These are phyloP conservation scores for Colletotrichum coccodes DNA, from an alignment of 2,329 filamentous ascomycete genomes.

Conservation along the genomic window DNA sequence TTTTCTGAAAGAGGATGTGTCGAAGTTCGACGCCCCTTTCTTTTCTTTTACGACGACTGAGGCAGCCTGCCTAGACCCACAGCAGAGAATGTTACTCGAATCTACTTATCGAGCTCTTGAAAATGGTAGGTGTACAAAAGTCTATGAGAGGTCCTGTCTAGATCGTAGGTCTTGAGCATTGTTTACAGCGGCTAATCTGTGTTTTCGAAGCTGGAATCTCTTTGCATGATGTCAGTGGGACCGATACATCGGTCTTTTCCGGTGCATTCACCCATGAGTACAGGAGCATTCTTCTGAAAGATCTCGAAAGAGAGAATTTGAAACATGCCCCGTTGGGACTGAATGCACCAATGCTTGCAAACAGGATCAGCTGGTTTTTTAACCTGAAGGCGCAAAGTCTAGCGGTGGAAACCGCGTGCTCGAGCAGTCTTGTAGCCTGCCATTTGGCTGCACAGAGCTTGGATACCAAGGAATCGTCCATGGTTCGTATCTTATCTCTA, in stretches of 20 bases:
- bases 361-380: conserved; percentile 58
- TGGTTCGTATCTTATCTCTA: too few species aligned
- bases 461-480: too few species aligned
- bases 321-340: conserved; percentile 46
- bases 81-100: background rate
- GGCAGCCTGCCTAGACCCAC: background rate
- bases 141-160: conserved; percentile 12
- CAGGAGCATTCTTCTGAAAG: conserved; percentile 41
- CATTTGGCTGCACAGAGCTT: conserved; percentile 51
- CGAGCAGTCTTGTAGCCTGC: conserved; percentile 55
- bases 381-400: conserved; percentile 56
- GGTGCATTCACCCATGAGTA: conserved; percentile 46
- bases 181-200: conserved; percentile 30
- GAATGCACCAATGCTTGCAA: conserved; percentile 49
- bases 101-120: background rate
- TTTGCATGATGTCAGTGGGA: conserved; percentile 30
- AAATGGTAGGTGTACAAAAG: conserved; percentile 4
- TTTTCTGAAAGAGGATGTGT: background rate
- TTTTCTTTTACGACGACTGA: background rate
- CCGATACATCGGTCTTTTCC: conserved; percentile 49
- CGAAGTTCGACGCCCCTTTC: background rate
- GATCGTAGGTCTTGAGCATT: conserved; percentile 32
- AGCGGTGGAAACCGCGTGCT: conserved; percentile 62
- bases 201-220: conserved; percentile 26
- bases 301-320: too few species aligned